Conservation (phyloP, 352 stramenopile species). For the Peronosclerospora sorghi region DNA sequence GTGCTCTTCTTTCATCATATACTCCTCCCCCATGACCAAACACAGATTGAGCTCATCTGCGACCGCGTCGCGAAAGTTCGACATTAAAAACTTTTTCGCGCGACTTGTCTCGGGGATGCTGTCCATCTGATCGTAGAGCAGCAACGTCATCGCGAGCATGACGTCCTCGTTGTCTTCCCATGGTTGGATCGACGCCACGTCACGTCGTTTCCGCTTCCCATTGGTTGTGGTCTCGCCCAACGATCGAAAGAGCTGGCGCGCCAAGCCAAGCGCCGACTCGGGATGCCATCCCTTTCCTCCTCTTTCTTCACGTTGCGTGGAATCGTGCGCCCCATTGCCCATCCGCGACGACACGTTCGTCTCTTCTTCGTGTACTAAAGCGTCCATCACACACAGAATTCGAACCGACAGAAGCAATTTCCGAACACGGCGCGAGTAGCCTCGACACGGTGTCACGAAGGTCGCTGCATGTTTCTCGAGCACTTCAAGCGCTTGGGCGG, state of each 20-base stretch:
- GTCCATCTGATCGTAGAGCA: constrained; percentile 23
- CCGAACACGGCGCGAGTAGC: neutral
- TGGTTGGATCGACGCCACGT: neutral
- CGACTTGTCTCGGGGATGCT: constrained; percentile 16
- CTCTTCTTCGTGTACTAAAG: constrained; percentile 15
- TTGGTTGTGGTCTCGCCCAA: constrained; percentile 3
- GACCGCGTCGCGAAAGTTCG: constrained; percentile 30
- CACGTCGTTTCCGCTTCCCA: constrained; percentile 15
- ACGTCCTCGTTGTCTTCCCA: constrained; percentile 6
- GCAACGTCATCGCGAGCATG: constrained; percentile 23
- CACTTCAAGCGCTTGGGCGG: constrained; percentile 17
- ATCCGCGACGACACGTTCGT: neutral
- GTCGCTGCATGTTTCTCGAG: constrained; percentile 12
- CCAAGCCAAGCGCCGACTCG: constrained; percentile 25
- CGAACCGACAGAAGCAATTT: constrained; percentile 23
- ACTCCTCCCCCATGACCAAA: constrained; percentile 10
- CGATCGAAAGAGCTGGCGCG: constrained; percentile 17
- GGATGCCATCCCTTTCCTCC: constrained; percentile 18
- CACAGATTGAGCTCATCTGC: constrained; percentile 29
- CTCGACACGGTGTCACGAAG: constrained; percentile 1
- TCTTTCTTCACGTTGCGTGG: neutral
- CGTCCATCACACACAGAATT: constrained; percentile 36
- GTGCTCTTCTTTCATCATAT: neutral
- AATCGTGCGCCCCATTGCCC: constrained; percentile 3
- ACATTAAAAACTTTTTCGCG: constrained; percentile 23